Base-by-base conservation (phyloP, 2,329 filamentous ascomycete genomes). In the Sarocladiaceae sp. region DNA sequence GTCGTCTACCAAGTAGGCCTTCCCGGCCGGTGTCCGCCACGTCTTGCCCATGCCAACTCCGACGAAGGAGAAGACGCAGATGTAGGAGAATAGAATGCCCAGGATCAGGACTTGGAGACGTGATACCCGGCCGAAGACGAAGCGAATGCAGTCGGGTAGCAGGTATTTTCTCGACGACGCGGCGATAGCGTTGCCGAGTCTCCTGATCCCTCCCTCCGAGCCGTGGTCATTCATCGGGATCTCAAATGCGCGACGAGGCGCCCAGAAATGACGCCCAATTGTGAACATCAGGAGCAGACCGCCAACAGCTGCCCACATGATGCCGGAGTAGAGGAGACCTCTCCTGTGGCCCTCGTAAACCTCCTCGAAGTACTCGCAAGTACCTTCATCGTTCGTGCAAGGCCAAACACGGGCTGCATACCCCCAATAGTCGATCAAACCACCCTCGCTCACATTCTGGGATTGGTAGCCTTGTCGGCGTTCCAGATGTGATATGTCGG, bases 1-100 rank as follows among this genome's bases (percentile, higher is more conserved):
- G 63, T 87, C 88, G 68, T 79, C 82, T 62, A 20, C 71, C 73
- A 0, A 75, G 74, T 26, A 67, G 68, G 12, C 72, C 72, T 62
- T 82, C 81, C 47, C 3, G 11, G 89, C 78, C 0, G 87, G 87
- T 0, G 85, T 89, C 8, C 86, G 65, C 87, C 87, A 90, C 10
- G 68, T 84, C 39, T 77, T 74, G 67, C 89, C 90, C 8, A 74
- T 67, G 54, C n/a, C n/a, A n/a, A 90, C 85, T 28, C 86, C 87
- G 13, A 85, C 75, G 46, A 90, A 87, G 63, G 78, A 80, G 69
- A 84, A 89, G 55, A 90, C 71, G 40, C 80, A 69, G 1, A 91
- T 70, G 60, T 91, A 91, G 1, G 62, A 77, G 1, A 73, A 64
- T 1, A 91, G 65, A 10, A 81, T 66, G 1, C 74, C 64, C 2